These are phyloP conservation scores for Ophiocordyceps camponoti-leonardi DNA, from an alignment of 2,329 filamentous ascomycete genomes.

Conservation along the genomic window DNA sequence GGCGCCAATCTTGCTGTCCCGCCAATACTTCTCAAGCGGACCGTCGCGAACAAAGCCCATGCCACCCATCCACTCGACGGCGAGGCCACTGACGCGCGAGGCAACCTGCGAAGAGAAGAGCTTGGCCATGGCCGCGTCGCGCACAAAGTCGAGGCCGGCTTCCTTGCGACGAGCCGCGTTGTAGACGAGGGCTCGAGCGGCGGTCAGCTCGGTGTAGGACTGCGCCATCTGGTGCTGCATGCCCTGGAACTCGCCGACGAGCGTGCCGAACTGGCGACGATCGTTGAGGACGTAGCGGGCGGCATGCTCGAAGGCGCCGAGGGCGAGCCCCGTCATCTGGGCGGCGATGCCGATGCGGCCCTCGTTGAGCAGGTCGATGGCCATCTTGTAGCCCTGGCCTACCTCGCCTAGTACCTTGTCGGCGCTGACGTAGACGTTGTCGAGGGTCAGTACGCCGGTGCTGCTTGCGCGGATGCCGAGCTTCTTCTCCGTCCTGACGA, in stretches of 20 bases:
- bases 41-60: conserved; percentile 98
- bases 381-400: conserved; percentile 95
- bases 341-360: conserved; percentile 95
- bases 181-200: conserved; percentile 82
- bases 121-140: conserved; percentile 96
- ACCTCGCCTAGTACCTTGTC: conserved; percentile 77
- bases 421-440: conserved; percentile 81
- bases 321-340: conserved; percentile 93
- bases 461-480: conserved; percentile 89
- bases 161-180: conserved; percentile 98
- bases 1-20: conserved; percentile 95
- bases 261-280: conserved; percentile 85
- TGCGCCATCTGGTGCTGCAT: conserved; percentile 99
- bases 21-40: conserved; percentile 92
- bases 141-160: conserved; percentile 85
- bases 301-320: conserved; percentile 91
- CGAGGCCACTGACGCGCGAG: conserved; percentile 64
- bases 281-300: conserved; percentile 94
- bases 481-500: conserved; percentile 99
- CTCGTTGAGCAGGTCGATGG: conserved; percentile 86
- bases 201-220: conserved; percentile 82
- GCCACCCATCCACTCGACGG: conserved; percentile 98
- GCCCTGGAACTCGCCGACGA: conserved; percentile 93
- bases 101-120: conserved; percentile 88
- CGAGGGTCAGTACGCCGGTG: conserved; percentile 94